phyloP scores from a whole-genome alignment of 1,139 yeast genomes.

The Taiozyma sp. region DNA sequence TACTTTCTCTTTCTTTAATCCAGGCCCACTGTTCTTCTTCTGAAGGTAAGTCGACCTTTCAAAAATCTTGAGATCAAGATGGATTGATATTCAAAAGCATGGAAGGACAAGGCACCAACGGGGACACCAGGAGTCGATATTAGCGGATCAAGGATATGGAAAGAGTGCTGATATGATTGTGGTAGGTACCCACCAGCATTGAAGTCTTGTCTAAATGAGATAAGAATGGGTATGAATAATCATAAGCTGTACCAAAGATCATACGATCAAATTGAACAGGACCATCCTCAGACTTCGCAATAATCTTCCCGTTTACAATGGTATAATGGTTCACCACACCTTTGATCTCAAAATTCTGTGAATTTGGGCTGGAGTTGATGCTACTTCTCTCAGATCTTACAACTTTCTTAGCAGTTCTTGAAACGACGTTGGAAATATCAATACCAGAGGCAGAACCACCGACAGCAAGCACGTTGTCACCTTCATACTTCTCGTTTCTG shows the following conservation, averaged over 20 bases:
- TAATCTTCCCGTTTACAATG: slow-evolving; percentile 1
- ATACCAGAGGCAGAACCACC: slow-evolving; percentile 42
- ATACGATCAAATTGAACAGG: slow-evolving; percentile 27
- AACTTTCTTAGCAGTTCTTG: not conserved
- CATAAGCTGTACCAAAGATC: slow-evolving; percentile 38
- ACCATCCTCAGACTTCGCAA: slow-evolving; percentile 32
- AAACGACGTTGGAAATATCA: slow-evolving; percentile 24
- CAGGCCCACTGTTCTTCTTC: slow-evolving; percentile 11
- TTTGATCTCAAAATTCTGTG: slow-evolving; percentile 33
- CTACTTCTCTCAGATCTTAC: slow-evolving; percentile 1
- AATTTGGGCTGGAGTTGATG: slow-evolving; percentile 36
- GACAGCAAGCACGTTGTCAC: slow-evolving; percentile 38
- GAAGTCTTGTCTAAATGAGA: slow-evolving; percentile 8
- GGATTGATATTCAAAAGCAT: slow-evolving; percentile 20
- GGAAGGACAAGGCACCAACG: slow-evolving; percentile 16
- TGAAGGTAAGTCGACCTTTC: slow-evolving; percentile 16
- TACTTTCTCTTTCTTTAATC: slow-evolving; percentile 9
- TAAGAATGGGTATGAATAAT: slow-evolving; percentile 31
- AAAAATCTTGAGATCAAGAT: slow-evolving; percentile 24
- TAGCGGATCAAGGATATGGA: slow-evolving; percentile 38
- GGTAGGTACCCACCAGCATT: slow-evolving; percentile 11
- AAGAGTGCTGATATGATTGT: slow-evolving; percentile 37
- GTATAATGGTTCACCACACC: slow-evolving; percentile 15
- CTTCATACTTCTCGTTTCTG: slow-evolving; percentile 24
- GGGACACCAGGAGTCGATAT: slow-evolving; percentile 30